Evolutionary conservation across 148 eudicot genomes (phyloP), one percentile per base, ranked within the genome.

Genomic region (Nyssa sinensis): DNA sequence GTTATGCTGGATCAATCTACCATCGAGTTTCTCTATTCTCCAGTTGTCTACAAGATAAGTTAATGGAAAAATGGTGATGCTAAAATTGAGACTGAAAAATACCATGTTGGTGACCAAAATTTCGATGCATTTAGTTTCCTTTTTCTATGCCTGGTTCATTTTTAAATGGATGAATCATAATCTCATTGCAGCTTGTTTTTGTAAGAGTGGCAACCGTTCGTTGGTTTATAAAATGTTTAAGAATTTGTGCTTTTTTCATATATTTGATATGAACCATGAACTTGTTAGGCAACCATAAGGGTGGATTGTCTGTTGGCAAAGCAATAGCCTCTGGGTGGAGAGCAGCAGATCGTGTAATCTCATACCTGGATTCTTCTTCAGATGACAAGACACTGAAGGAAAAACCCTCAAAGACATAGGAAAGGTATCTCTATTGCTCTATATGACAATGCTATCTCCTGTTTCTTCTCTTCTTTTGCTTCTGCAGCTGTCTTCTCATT

Each of bases 291-390:
- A 95, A 95, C 83, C 96, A 95, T 78, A 86, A 87, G 81, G 93
- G 88, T 78, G 98, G 98, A 71, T 83, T 94, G n/a, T 88, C 98
- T 25, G 98, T 94, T 39, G 98, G 98, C 44, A 94, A 92, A 84
- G 89, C 98, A 24, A 62, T 94, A 80, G 80, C 95, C 10, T 90
- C 93, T 1, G 98, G 98, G 33, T 90, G 85, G 85, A 84, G 82
- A 80, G 97, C 97, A 70, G 98, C 97, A 30, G 96, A 94, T 77
- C 89, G 62, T 31, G 97, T 92, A 29, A 86, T 88, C 17, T 86
- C 95, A 4, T 94, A 87, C 82, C 85, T 94, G 67, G 81, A 90
- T 59, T 81, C 89, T 37, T 68, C 78, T 72, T 76, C 86, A 12
- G 76, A 79, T 70, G 73, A 74, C 30, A 75, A 79, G 78, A 62